Evolutionary conservation across 306 rosid species (phyloP), one percentile per base, ranked within the genome.

Genomic region (Inga laurina): DNA sequence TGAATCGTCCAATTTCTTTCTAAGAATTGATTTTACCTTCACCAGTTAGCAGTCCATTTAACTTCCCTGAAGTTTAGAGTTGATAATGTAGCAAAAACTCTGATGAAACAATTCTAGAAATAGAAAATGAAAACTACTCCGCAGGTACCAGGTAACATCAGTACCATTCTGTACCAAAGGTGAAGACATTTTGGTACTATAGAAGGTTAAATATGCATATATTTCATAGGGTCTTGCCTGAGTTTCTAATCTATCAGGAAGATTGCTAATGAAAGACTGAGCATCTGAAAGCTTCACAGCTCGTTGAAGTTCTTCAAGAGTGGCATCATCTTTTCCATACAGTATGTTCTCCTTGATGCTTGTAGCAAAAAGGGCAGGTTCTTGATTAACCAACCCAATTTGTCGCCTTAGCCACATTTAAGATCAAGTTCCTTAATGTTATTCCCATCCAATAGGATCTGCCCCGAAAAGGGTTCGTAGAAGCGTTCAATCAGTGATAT

Each of bases 291-390:
- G 94, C 79, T 83, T 91, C 24, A 90, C 85, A 39, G 97, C 94
- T 5, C 85, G 89, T 46, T 87, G 86, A 76, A 93, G 84, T 74
- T 93, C 97, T 24, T 88, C 97, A 49, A 80, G 77, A 2, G 97
- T 86, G 77, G 97, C 98, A 79, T 91, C 91, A 45, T 87, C 88
- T 91, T 89, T 95, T 79, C 98, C 97, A 66, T 93, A 95, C 22
- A 93, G 86, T 48, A 93, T 95, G 80, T 95, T 95, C 83, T 91
- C 97, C 89, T 84, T 93, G 46, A 95, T 91, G 86, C 86, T 95
- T 13, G 98, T 91, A 75, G 97, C 97, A 61, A 95, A 95, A 35
- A 95, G 95, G 6, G 97, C 97, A 68, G 98, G 97, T 84, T 95
- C 98, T 84, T 95, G 98, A 59, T 87, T 95, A 70, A 95, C 98